These are phyloP conservation scores for Schwanniomyces vanrijiae DNA, from an alignment of 805 yeast genomes.

Conservation along the genomic window DNA sequence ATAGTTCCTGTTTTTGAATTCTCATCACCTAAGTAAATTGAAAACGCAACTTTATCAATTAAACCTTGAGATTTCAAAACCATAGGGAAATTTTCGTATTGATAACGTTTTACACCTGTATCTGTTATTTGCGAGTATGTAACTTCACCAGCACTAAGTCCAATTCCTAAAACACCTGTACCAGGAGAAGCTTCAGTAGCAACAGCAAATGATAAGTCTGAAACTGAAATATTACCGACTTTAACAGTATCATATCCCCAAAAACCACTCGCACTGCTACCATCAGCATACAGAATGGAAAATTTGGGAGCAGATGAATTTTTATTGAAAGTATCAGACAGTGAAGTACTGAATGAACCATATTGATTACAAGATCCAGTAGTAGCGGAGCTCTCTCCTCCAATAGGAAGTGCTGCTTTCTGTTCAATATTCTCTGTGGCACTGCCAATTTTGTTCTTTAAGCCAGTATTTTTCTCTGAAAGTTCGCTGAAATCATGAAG, in stretches of 20 bases:
- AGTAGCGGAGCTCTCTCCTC: neutral
- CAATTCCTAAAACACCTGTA: conserved; percentile 74
- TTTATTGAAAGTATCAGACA: conserved; percentile 36
- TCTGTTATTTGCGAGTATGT: conserved; percentile 47
- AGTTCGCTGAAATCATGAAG: conserved; percentile 6
- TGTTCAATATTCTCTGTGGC: neutral
- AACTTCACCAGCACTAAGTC: conserved; percentile 66
- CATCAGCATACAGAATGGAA: conserved; percentile 48
- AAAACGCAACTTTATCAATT: conserved; percentile 33
- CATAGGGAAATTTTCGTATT: conserved; percentile 40
- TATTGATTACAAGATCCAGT: conserved; percentile 33
- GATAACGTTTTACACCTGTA: conserved; percentile 17
- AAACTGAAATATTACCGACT: conserved; percentile 49
- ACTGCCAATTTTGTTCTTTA: neutral
- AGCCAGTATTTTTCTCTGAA: neutral
- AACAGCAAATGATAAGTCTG: conserved; percentile 67
- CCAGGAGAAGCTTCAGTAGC: conserved; percentile 64
- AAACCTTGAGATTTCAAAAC: conserved; percentile 31
- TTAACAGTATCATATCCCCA: conserved; percentile 66
- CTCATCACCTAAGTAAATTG: conserved; percentile 33
- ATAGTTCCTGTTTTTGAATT: conserved; percentile 29
- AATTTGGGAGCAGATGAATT: conserved; percentile 44
- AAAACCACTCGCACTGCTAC: conserved; percentile 46
- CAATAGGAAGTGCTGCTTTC: neutral
- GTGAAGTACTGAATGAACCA: conserved; percentile 48